These are phyloP conservation scores for Pseudocercospora musae DNA, from an alignment of 2,329 filamentous ascomycete species.

Conservation along the genomic window DNA sequence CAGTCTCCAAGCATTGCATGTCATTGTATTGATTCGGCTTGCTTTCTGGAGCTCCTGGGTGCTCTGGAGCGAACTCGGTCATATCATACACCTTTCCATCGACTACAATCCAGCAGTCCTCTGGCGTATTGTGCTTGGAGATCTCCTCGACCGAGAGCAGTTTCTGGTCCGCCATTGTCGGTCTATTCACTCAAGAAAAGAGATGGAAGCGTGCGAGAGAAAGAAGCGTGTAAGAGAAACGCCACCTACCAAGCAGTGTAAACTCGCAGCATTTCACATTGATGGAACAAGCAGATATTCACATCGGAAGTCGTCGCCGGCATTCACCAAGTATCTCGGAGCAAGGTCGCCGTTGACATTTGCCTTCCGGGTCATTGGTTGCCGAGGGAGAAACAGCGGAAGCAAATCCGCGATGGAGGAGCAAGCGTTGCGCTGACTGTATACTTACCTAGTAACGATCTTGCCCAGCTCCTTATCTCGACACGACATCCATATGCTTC, in stretches of 20 bases:
- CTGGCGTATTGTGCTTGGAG: conserved; percentile 29
- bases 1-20: conserved; percentile 17
- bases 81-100: conserved; percentile 66
- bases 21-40: conserved; percentile 7
- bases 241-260: neutral
- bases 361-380: neutral
- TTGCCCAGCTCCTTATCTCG: neutral
- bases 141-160: conserved; percentile 29
- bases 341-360: neutral
- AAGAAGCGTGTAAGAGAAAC: neutral
- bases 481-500: neutral
- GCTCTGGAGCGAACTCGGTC: conserved; percentile 61
- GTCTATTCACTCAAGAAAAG: neutral
- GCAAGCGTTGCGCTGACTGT: neutral
- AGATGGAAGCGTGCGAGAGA: neutral
- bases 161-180: conserved; percentile 16
- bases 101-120: conserved; percentile 62
- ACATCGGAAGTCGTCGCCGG: neutral
- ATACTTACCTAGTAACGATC: neutral
- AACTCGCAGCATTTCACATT: neutral
- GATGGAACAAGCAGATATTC: neutral
- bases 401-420: neutral
- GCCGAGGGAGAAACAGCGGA: neutral
- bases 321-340: neutral
- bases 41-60: conserved; percentile 58